Evolutionary conservation across 306 rosid genomes (phyloP), one percentile per base, ranked within the genome.

Genomic region (Neltuma alba): DNA sequence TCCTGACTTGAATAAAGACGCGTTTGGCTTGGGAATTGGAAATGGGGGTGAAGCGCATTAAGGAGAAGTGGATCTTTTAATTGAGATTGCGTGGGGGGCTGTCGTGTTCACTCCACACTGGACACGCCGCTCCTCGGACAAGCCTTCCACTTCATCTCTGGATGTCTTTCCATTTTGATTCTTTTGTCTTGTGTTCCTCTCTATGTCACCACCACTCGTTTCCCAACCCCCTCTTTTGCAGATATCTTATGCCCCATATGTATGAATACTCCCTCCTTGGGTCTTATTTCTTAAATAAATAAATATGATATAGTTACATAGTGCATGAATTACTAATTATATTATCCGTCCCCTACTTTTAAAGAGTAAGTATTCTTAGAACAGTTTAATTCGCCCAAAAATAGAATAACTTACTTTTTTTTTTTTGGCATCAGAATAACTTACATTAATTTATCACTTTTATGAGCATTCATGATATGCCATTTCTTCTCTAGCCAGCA

Each of bases 1-100:
- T n/a, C n/a, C n/a, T n/a, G n/a, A n/a, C n/a, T n/a, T n/a, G n/a
- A 84, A 69, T n/a, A 87, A 77, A 33, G 89, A 89, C 82, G 57
- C 31, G 28, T 83, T 83, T 83, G 92, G 87, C 89, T 70, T 72
- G 74, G n/a, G n/a, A n/a, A n/a, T n/a, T n/a, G n/a, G n/a, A 55
- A 61, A 50, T 20, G 57, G 23, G 57, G 2, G 23, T 33, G 36
- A 33, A 5, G 36, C 57, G 16, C 48, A 42, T 42, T 42, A 12
- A 42, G 48, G 4, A 42, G 48, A 14, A 82, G 25, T 47, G 37
- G 18, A 50, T 82, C 42, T 58, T 52, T 57, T 57, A 1, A 70
- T 80, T 21, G 10, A 18, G 58, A 65, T 82, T 80, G 12, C 40
- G 60, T 41, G 31, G 13, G 12, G 7, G 23, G 0, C 14, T 28